phyloP scores from a whole-genome alignment of 257 asterid species.

The Solanum ahanhuiri region DNA sequence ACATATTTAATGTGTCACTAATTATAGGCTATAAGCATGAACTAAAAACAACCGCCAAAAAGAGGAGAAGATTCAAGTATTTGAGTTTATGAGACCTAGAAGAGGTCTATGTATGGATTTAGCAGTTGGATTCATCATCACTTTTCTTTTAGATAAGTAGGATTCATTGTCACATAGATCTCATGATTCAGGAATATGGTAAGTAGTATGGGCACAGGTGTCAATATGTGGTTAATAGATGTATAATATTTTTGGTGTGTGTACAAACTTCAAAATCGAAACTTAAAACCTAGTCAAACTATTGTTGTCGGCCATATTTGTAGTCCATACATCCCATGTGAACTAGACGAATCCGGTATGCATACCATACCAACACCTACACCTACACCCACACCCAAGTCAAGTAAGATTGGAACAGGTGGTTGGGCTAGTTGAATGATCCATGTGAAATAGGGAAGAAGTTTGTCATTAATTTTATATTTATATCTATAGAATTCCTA shows the following conservation, averaged over 20 bases:
- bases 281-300: background rate
- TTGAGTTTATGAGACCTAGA: background rate
- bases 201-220: background rate
- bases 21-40: background rate
- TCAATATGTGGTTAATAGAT: background rate
- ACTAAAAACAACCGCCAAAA: background rate
- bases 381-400: background rate
- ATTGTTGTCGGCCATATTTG: background rate
- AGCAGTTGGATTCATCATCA: background rate
- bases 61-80: background rate
- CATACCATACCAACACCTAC: background rate
- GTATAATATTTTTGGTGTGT: background rate
- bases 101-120: background rate
- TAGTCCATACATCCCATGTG: background rate
- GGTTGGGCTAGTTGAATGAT: background rate
- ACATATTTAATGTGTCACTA: background rate
- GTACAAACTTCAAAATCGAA: background rate
- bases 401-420: background rate
- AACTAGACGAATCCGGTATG: background rate
- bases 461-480: background rate
- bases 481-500: background rate
- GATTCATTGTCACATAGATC: background rate
- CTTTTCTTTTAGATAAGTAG: background rate
- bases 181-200: background rate
- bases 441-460: background rate